Conservation (phyloP, 2,329 filamentous ascomycete genomes). For the Aspergillus oerlinghausenensis region DNA sequence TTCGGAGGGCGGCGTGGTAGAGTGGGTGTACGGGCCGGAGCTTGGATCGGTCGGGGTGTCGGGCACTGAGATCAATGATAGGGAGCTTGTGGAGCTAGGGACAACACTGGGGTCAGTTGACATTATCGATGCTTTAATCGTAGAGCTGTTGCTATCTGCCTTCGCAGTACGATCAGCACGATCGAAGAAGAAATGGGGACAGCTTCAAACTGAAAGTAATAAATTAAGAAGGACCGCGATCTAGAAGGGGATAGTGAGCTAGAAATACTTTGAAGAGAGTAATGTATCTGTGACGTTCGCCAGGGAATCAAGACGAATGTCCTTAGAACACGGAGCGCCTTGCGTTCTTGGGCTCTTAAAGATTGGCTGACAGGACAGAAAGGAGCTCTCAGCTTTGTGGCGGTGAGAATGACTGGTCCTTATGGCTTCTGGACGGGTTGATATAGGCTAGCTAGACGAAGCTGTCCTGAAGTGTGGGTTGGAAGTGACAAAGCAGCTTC, state of each 20-base stretch:
- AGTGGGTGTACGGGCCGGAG: conserved; percentile 18
- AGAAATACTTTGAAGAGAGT: not conserved
- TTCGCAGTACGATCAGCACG: not conserved
- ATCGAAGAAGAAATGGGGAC: not conserved
- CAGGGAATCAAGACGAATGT: not conserved
- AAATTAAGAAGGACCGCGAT: not conserved
- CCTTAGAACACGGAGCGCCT: not conserved
- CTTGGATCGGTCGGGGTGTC: conserved; percentile 19
- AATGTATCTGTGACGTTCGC: not conserved
- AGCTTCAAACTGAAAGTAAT: not conserved
- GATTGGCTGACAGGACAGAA: not conserved
- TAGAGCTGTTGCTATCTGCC: not conserved
- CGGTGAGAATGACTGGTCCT: not conserved
- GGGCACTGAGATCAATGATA: conserved; percentile 6
- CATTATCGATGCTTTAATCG: conserved; percentile 3
- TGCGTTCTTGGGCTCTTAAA: not conserved
- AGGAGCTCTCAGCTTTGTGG: not conserved
- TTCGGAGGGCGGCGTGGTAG: conserved; percentile 16
- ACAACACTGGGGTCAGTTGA: conserved; percentile 6
- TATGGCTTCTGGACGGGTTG: not conserved
- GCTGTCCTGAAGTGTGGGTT: not conserved
- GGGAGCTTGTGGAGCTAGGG: conserved; percentile 3
- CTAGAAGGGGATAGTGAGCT: not conserved
- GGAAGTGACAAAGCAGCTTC: not conserved
- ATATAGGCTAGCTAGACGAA: not conserved